Base-by-base conservation (phyloP, 1,284 basidiomycete species). In the Laetiporus sulphureus region DNA sequence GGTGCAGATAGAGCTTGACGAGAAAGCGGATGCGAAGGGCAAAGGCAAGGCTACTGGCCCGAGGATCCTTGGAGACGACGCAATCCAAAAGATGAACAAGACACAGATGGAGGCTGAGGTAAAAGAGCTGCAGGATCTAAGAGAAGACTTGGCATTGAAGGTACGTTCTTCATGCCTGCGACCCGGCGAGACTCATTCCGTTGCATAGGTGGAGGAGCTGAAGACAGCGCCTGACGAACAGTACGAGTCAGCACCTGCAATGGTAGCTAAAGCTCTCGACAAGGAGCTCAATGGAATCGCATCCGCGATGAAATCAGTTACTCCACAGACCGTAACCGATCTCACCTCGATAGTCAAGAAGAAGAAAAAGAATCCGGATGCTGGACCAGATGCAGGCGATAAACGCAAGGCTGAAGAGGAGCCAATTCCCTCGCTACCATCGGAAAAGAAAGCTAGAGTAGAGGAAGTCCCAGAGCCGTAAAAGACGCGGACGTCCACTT, bases 271-370 rank as follows among this genome's bases (percentile, higher is more conserved):
- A 49, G 83, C 73, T 3, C 65, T 90, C 12, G 86, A 89, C 52
- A 65, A 68, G 38, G 84, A 83, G 50, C 67, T 88, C 22, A 79
- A 79, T 42, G 64, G 58, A 13, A 55, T 60, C 12, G 57, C 69
- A 10, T 44, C 53, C 1, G 44, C 48, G 8, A 20, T 56, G 13
- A 45, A 53, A 32, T 53, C 55, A 4, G 52, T 56, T 18, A 54
- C 60, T 2, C 56, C 61, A 30, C 49, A 59, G 23, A 58, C 62
- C 11, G 62, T 69, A 24, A 89, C 89, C 54, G 88, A 93, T 55
- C 66, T 93, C 34, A 91, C 87, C 4, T 73, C 74, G 10, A 82
- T 89, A 59, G 84, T 90, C 20, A 82, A 83, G 58, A 92, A 91
- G 71, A 91, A 90, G 71, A 90, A 87, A 63, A 83, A 79, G 58